A percentile compares a stretch with the other conserved stretches of the same genome.
Conservation (phyloP, 108 stramenopile genomes). For the Craspedostauros australis region DNA sequence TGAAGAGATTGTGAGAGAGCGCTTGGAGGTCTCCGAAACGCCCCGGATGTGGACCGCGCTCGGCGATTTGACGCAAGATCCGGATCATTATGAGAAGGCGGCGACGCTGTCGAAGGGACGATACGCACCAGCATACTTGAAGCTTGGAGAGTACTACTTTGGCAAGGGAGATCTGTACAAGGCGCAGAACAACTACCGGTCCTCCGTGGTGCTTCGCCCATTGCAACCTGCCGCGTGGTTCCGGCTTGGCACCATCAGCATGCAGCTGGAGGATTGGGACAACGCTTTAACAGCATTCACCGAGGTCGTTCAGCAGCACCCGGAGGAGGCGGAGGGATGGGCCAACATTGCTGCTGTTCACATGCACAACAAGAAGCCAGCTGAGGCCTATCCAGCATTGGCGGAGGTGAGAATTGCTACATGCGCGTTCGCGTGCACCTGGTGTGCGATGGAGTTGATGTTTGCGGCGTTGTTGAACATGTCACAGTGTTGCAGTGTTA, state of each 20-base stretch:
- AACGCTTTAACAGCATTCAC: constrained; percentile 84
- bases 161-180: constrained; percentile 59
- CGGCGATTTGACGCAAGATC: constrained; percentile 85
- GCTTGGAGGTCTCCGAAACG: constrained; percentile 66
- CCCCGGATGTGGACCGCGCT: constrained; percentile 90
- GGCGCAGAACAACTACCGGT: constrained; percentile 50
- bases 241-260: constrained; percentile 78
- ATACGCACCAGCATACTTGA: constrained; percentile 79
- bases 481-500: too few species aligned
- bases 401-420: constrained; percentile 35
- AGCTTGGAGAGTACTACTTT: constrained; percentile 69
- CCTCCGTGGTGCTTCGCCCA: constrained; percentile 78
- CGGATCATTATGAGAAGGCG: constrained; percentile 75
- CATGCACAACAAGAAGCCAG: constrained; percentile 64
- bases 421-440: too few species aligned
- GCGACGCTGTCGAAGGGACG: constrained; percentile 79
- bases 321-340: constrained; percentile 92
- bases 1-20: constrained; percentile 80
- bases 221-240: constrained; percentile 87
- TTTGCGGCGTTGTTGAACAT: too few species aligned
- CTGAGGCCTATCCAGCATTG: constrained; percentile 77
- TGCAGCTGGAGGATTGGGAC: constrained; percentile 86
- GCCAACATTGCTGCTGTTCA: constrained; percentile 90
- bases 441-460: too few species aligned
- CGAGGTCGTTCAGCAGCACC: constrained; percentile 90